These are phyloP conservation scores for Mycosphaerelloides madeirae DNA, from an alignment of 2,329 filamentous ascomycete species.

Conservation along the genomic window DNA sequence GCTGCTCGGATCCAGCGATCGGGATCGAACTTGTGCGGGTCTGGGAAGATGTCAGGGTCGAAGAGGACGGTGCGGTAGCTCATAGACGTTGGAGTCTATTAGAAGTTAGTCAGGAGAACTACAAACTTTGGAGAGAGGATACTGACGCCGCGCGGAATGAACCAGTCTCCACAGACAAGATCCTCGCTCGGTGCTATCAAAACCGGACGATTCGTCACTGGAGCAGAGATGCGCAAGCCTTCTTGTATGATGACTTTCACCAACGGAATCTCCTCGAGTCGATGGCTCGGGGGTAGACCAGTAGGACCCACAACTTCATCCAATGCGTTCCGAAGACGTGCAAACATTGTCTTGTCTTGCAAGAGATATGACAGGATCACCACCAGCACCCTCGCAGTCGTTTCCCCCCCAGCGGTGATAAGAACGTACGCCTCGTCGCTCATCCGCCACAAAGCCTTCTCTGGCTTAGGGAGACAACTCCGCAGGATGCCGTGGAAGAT, in stretches of 20 bases:
- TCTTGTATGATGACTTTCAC: conserved; percentile 19
- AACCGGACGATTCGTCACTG: conserved; percentile 16
- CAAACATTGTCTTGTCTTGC: background rate
- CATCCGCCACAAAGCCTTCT: conserved; percentile 4
- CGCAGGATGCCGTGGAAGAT: conserved; percentile 12
- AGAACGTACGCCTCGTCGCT: conserved; percentile 10
- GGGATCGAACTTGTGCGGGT: conserved; percentile 27
- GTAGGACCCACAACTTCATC: background rate
- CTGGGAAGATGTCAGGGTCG: conserved; percentile 28
- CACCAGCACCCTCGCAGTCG: conserved; percentile 5
- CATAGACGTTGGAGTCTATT: too few relatives aligned
- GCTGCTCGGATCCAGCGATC: conserved; percentile 7
- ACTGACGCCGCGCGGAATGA: conserved; percentile 20
- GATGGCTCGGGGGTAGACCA: conserved; percentile 1
- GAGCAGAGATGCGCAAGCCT: conserved; percentile 20
- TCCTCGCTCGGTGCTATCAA: conserved; percentile 21
- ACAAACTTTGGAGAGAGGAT: conserved; percentile 4
- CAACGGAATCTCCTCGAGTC: conserved; percentile 17
- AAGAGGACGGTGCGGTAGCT: conserved; percentile 27
- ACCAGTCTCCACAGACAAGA: conserved; percentile 4
- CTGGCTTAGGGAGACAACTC: conserved; percentile 1
- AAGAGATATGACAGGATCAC: conserved; percentile 3
- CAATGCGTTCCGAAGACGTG: conserved; percentile 5
- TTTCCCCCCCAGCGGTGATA: conserved; percentile 12
- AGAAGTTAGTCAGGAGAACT: background rate